Conservation (phyloP, 345 rosid genomes). For the Tarenaya hassleriana region DNA sequence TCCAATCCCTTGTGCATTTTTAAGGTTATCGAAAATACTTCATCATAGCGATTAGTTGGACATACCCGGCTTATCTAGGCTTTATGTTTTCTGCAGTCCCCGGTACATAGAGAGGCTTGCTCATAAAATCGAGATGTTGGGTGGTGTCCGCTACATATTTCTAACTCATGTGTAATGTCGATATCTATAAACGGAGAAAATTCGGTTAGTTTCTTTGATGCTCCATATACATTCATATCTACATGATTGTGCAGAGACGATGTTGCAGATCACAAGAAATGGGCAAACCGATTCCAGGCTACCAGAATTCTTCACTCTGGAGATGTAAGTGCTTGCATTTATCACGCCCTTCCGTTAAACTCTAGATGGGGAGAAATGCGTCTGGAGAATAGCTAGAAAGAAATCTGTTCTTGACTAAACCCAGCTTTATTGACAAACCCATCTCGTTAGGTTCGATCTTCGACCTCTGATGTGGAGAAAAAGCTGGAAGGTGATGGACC, state of each 20-base stretch:
- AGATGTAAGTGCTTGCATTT: conserved; percentile 37
- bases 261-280: conserved; percentile 60
- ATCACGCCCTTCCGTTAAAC: not conserved
- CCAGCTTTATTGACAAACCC: conserved; percentile 11
- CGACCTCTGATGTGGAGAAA: conserved; percentile 47
- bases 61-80: conserved; percentile 5
- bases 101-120: conserved; percentile 51
- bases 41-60: not conserved
- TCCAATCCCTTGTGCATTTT: not conserved
- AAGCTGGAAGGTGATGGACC: conserved; percentile 64
- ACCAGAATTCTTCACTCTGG: conserved; percentile 48
- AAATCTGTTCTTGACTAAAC: not conserved
- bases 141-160: conserved; percentile 54
- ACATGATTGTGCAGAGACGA: conserved; percentile 47
- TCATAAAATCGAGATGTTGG: conserved; percentile 39
- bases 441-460: conserved; percentile 36
- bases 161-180: conserved; percentile 48
- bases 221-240: conserved; percentile 16
- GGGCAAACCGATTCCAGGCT: conserved; percentile 46
- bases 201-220: conserved; percentile 1
- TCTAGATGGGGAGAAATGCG: not conserved
- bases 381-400: not conserved
- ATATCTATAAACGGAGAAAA: not conserved
- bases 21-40: conserved; percentile 1
- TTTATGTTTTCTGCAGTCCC: conserved; percentile 38